Evolutionary conservation across 805 yeast genomes (phyloP).

Genomic region (Saccharomycopsis fermentans): DNA sequence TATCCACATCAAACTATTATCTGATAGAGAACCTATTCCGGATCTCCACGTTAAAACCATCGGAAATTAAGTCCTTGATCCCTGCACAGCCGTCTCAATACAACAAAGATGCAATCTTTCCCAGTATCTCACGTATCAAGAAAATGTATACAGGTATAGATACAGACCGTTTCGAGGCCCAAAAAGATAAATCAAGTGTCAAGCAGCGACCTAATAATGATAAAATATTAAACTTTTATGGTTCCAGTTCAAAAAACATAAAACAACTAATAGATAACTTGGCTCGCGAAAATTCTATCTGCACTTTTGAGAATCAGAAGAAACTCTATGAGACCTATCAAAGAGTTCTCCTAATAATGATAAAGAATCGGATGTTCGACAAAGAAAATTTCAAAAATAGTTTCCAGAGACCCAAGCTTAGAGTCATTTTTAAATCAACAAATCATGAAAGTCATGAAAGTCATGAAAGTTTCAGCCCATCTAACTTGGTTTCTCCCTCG

Average conservation of each 20-base stretch:
- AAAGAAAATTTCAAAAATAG: neutral
- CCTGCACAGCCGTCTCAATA: neutral
- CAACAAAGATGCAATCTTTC: neutral
- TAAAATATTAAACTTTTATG: neutral
- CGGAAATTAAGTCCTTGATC: neutral
- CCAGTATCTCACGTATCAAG: neutral
- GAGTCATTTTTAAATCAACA: neutral
- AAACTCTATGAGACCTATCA: neutral
- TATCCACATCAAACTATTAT: neutral
- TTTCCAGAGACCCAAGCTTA: neutral
- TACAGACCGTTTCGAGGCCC: neutral
- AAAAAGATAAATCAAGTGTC: neutral
- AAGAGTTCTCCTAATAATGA: neutral
- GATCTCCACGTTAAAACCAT: neutral
- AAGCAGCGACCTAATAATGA: neutral
- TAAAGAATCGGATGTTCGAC: neutral
- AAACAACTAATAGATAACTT: neutral
- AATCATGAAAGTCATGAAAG: no score
- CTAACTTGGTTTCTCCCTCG: neutral
- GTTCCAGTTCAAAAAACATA: neutral
- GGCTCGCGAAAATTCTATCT: neutral
- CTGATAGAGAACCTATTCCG: neutral
- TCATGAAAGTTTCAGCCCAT: neutral
- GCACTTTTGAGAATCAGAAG: neutral
- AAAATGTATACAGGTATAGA: neutral